These are phyloP conservation scores for Paramecium biaurelia DNA, from an alignment of 73 alveolate species.

Conservation along the genomic window DNA sequence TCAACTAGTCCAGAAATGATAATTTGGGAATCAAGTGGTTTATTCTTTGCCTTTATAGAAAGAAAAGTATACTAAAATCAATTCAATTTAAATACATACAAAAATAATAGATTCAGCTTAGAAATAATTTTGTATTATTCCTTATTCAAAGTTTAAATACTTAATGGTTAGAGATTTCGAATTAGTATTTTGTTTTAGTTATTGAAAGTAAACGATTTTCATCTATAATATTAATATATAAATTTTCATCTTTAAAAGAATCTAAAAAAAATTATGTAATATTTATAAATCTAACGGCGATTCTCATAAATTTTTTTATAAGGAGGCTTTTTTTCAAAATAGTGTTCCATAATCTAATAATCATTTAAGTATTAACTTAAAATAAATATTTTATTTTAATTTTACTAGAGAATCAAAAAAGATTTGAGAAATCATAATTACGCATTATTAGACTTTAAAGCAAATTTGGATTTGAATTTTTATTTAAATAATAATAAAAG, in stretches of 20 bases:
- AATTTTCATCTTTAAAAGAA: background rate
- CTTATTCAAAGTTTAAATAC: too few species aligned
- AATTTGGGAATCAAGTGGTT: too few species aligned
- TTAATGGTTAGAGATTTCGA: too few species aligned
- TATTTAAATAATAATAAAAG: background rate
- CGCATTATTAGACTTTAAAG: background rate
- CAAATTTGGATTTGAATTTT: conserved; percentile 1
- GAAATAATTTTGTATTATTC: too few species aligned
- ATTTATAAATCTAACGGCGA: background rate
- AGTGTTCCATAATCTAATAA: background rate
- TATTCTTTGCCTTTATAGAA: too few species aligned
- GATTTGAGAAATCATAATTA: background rate
- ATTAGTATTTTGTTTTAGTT: too few species aligned
- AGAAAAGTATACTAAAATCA: too few species aligned
- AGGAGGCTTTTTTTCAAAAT: background rate
- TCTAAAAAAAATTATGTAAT: too few species aligned
- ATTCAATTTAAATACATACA: too few species aligned
- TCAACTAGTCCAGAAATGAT: too few species aligned
- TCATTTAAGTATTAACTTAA: background rate
- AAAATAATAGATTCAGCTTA: too few species aligned
- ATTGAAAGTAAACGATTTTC: background rate
- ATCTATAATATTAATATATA: too few species aligned
- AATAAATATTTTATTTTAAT: background rate
- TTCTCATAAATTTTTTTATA: background rate
- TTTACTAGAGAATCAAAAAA: background rate